Evolutionary conservation across 495 filamentous ascomycete genomes (phyloP).

Genomic region (Massariosphaeria phaeospora): DNA sequence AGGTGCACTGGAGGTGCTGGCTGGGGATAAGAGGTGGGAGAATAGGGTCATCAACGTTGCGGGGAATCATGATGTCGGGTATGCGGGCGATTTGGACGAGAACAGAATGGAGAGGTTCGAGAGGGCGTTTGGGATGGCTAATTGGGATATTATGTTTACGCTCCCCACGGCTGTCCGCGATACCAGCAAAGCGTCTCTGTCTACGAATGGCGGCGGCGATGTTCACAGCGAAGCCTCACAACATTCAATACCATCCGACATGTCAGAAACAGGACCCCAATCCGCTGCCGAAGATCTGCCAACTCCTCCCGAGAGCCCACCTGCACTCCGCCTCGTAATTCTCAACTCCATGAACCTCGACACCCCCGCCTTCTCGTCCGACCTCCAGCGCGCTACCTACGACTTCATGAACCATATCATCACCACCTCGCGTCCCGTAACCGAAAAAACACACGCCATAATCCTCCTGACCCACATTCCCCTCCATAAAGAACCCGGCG

Average conservation of each 20-base stretch:
- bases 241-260: too few relatives aligned
- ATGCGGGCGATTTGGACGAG: constrained; percentile 78
- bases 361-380: constrained; percentile 60
- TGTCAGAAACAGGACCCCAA: too few relatives aligned
- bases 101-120: constrained; percentile 74
- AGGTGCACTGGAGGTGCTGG: constrained; percentile 42
- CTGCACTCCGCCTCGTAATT: constrained; percentile 68
- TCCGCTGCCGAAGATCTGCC: too few relatives aligned
- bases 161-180: constrained; percentile 36
- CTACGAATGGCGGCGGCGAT: not conserved
- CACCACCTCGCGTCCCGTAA: constrained; percentile 59
- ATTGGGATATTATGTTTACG: constrained; percentile 79
- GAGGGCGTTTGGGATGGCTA: constrained; percentile 71
- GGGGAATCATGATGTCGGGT: constrained; percentile 95
- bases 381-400: constrained; percentile 68
- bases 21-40: constrained; percentile 58
- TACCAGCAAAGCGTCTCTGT: not conserved
- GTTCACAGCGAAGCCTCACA: not conserved
- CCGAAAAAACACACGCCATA: constrained; percentile 63
- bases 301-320: constrained; percentile 20
- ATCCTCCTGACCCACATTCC: constrained; percentile 89
- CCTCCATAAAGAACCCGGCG: constrained; percentile 71
- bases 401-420: constrained; percentile 70
- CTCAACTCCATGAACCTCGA: constrained; percentile 92
- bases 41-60: constrained; percentile 77